A percentile compares a stretch with the other conserved stretches of the same genome.
Evolutionary conservation across 306 rosid genomes (phyloP).

Genomic region (Rubus idaeus): DNA sequence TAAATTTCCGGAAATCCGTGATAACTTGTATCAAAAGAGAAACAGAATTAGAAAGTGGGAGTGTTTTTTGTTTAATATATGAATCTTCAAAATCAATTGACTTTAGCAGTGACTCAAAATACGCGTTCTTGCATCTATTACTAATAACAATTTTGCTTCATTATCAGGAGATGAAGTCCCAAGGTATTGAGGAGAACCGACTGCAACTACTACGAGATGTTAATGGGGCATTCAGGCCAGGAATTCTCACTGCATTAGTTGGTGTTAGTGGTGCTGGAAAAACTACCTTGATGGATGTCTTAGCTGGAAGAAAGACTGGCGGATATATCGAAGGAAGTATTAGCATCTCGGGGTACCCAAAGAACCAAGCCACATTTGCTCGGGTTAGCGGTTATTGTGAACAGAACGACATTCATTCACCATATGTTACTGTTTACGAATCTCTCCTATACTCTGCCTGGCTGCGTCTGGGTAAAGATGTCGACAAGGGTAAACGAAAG

Average conservation of each 20-base stretch:
- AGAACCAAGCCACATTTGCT: constrained; percentile 82
- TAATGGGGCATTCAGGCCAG: constrained; percentile 47
- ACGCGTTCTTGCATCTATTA: neutral
- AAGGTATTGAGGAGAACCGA: constrained; percentile 30
- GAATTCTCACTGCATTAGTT: constrained; percentile 43
- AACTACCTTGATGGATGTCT: constrained; percentile 54
- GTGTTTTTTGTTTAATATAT: neutral
- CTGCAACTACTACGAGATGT: constrained; percentile 29
- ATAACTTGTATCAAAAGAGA: neutral
- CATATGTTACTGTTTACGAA: constrained; percentile 75
- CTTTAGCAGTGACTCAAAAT: neutral
- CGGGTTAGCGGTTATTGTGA: constrained; percentile 88
- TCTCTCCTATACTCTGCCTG: constrained; percentile 83
- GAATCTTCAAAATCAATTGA: neutral
- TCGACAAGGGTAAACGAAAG: constrained; percentile 50
- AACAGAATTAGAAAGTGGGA: neutral
- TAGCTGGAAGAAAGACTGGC: constrained; percentile 52
- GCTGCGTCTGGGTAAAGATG: constrained; percentile 69
- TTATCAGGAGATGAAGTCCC: constrained; percentile 35
- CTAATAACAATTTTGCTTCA: neutral
- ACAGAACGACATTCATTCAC: constrained; percentile 89
- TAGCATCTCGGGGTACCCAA: constrained; percentile 55
- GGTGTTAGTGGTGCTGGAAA: constrained; percentile 59
- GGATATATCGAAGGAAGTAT: constrained; percentile 49
- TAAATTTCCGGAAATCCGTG: neutral